Conservation (phyloP, 768 basidiomycete genomes). For the Tricholoma hemisulphureum region DNA sequence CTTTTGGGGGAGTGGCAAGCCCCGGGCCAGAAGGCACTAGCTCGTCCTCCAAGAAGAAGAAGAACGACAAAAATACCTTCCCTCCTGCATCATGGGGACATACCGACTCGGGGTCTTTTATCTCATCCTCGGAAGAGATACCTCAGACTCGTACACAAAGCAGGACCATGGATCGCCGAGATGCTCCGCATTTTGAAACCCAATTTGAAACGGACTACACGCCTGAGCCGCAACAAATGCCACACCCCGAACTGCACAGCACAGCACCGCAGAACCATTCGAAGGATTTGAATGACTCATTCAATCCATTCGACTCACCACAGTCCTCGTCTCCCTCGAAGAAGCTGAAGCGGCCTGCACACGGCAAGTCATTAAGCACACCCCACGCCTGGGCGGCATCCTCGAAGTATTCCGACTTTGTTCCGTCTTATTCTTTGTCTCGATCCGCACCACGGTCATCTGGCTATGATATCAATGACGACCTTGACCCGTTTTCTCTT, state of each 20-base stretch:
- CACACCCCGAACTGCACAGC: slow-evolving; percentile 24
- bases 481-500: background rate
- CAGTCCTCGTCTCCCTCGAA: slow-evolving; percentile 1
- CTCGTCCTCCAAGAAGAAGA: slow-evolving; percentile 48
- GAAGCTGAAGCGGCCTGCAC: background rate
- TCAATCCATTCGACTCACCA: background rate
- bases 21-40: slow-evolving; percentile 28
- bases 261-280: slow-evolving; percentile 26
- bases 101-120: slow-evolving; percentile 56
- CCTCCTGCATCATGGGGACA: slow-evolving; percentile 67
- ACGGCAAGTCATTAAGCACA: background rate
- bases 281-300: slow-evolving; percentile 3
- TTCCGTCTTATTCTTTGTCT: background rate
- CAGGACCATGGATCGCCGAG: slow-evolving; percentile 34
- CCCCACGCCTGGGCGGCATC: background rate
- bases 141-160: slow-evolving; percentile 22
- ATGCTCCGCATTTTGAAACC: slow-evolving; percentile 37
- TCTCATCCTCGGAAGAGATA: slow-evolving; percentile 31
- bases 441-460: too few relatives aligned
- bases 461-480: background rate
- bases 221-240: slow-evolving; percentile 26
- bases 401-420: background rate
- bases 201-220: slow-evolving; percentile 45
- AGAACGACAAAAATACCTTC: slow-evolving; percentile 41
- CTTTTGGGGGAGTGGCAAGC: slow-evolving; percentile 55